Evolutionary conservation across 805 yeast species (phyloP).

Genomic region (Candida incommunis): DNA sequence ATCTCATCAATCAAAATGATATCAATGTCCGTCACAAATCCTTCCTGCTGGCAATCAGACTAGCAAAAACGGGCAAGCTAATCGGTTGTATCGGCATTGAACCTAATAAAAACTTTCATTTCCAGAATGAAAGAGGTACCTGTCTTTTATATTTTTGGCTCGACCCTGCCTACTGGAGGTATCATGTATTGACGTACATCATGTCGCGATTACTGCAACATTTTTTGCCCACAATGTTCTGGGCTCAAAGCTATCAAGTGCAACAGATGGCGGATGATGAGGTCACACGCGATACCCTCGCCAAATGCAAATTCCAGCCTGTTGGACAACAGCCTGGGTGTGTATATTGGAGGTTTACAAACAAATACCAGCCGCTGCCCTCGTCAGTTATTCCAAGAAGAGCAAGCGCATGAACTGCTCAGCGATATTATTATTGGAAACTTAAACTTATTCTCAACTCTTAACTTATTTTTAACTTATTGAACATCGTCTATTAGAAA

Average conservation of each 20-base stretch:
- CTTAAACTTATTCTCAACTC: not conserved
- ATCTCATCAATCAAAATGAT: not conserved
- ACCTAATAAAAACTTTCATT: not conserved
- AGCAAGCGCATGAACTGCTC: not conserved
- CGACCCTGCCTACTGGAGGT: not conserved
- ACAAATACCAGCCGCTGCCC: conserved; percentile 1
- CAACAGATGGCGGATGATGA: not conserved
- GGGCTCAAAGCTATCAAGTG: not conserved
- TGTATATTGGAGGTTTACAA: not conserved
- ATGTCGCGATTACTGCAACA: not conserved
- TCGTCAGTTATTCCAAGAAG: not conserved
- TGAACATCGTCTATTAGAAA: not conserved
- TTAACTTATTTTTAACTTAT: conserved; percentile 3
- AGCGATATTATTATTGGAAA: not conserved
- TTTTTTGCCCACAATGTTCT: not conserved
- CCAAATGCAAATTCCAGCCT: not conserved
- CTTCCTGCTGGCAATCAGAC: not conserved
- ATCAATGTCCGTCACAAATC: not conserved
- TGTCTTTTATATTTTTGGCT: conserved; percentile 1
- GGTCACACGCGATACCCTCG: not conserved
- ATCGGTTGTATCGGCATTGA: not conserved
- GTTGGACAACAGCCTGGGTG: not conserved
- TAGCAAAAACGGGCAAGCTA: not conserved
- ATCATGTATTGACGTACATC: not conserved
- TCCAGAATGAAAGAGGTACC: not conserved